These are phyloP conservation scores for Wickerhamomyces subpelliculosus DNA, from an alignment of 805 yeast genomes.

Conservation along the genomic window DNA sequence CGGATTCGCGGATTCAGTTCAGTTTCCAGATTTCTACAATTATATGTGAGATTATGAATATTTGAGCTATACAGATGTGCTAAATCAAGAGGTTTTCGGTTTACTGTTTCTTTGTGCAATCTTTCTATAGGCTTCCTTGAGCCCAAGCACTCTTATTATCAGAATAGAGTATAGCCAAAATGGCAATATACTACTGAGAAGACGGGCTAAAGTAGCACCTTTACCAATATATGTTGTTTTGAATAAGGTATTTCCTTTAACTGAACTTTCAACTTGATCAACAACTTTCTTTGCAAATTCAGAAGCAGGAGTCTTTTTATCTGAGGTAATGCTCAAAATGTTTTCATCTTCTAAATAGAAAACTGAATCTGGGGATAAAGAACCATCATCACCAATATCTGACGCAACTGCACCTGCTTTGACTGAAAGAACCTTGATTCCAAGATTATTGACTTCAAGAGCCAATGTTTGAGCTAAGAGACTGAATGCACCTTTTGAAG, in stretches of 20 bases:
- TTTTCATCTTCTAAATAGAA: conserved; percentile 8
- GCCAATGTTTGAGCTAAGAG: conserved; percentile 28
- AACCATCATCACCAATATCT: conserved; percentile 16
- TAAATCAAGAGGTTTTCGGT: background rate
- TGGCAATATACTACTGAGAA: conserved; percentile 4
- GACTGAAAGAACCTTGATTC: conserved; percentile 32
- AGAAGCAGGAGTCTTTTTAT: conserved; percentile 22
- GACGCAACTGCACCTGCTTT: conserved; percentile 35
- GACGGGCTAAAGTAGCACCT: conserved; percentile 4
- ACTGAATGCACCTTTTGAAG: conserved; percentile 35
- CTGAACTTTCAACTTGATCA: conserved; percentile 20
- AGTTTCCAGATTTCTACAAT: too few relatives aligned
- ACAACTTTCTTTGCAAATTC: conserved; percentile 32
- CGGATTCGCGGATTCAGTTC: too few relatives aligned
- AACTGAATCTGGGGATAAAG: conserved; percentile 5
- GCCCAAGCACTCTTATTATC: background rate
- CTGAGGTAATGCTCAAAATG: background rate
- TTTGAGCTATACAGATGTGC: background rate
- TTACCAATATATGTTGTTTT: conserved; percentile 10
- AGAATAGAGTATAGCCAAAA: conserved; percentile 1
- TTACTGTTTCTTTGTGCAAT: background rate
- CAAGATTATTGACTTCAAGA: conserved; percentile 30
- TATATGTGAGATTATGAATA: too few relatives aligned
- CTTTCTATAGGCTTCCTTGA: background rate
- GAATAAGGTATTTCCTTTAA: conserved; percentile 1